A percentile compares a stretch with the other conserved stretches of the same genome.
Conservation (phyloP, 2,329 filamentous ascomycete genomes). For the Fusarium camptoceras region DNA sequence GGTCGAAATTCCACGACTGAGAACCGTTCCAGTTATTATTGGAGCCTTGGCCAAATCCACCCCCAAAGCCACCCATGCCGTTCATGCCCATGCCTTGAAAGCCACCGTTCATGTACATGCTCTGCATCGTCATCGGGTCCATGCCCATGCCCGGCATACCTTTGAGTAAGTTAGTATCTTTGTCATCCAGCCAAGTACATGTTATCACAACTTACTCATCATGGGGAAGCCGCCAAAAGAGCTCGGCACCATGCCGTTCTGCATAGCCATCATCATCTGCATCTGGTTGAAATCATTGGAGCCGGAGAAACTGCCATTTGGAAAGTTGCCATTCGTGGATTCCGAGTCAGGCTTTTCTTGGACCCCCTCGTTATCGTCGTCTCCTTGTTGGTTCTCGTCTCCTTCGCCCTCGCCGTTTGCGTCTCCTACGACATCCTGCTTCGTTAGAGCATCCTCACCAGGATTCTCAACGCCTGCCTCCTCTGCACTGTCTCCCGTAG, state of each 20-base stretch:
- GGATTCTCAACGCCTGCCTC: slow-evolving; percentile 34
- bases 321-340: slow-evolving; percentile 61
- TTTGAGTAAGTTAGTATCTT: slow-evolving; percentile 54
- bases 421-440: slow-evolving; percentile 41
- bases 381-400: slow-evolving; percentile 36
- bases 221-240: slow-evolving; percentile 74
- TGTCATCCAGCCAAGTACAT: neutral
- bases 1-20: slow-evolving; percentile 85
- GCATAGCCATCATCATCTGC: slow-evolving; percentile 84
- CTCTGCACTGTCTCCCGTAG: slow-evolving; percentile 29
- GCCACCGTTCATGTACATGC: slow-evolving; percentile 82
- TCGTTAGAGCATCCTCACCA: slow-evolving; percentile 34
- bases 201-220: slow-evolving; percentile 78
- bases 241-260: slow-evolving; percentile 71
- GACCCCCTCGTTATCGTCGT: slow-evolving; percentile 48
- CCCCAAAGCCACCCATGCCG: slow-evolving; percentile 81
- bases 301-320: slow-evolving; percentile 70
- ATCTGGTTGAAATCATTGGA: slow-evolving; percentile 79
- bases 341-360: slow-evolving; percentile 53
- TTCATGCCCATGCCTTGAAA: slow-evolving; percentile 82
- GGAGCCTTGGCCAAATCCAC: slow-evolving; percentile 70
- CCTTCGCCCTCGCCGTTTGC: slow-evolving; percentile 40
- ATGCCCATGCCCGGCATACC: slow-evolving; percentile 87
- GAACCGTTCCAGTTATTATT: slow-evolving; percentile 85
- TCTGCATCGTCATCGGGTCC: slow-evolving; percentile 82